These are phyloP conservation scores for Sporobolomyces roseus DNA, from an alignment of 768 basidiomycete genomes.

Conservation along the genomic window DNA sequence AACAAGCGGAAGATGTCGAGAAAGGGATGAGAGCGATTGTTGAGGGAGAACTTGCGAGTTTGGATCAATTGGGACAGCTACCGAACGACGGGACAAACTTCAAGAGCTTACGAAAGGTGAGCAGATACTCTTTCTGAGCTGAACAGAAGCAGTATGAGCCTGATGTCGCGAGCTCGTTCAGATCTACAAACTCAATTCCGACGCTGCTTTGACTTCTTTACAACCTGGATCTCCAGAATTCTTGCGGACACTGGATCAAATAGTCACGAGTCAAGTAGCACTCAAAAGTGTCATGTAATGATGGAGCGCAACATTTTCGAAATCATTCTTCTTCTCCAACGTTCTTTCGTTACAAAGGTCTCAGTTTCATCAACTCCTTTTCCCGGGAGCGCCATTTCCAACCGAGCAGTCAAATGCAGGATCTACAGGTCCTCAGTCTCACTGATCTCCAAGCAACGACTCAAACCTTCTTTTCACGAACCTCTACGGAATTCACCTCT, in stretches of 20 bases:
- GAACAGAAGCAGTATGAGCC: background rate
- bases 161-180: slow-evolving; percentile 40
- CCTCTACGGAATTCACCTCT: too few relatives aligned
- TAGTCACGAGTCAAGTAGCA: slow-evolving; percentile 73
- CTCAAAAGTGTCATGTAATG: slow-evolving; percentile 63
- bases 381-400: too few relatives aligned
- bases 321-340: too few relatives aligned
- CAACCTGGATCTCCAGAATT: slow-evolving; percentile 49
- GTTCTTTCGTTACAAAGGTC: too few relatives aligned
- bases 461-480: too few relatives aligned
- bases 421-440: too few relatives aligned
- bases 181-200: slow-evolving; percentile 68
- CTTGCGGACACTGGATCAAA: slow-evolving; percentile 56
- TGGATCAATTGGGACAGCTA: slow-evolving; percentile 51
- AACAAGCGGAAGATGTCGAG: slow-evolving; percentile 49
- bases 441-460: too few relatives aligned
- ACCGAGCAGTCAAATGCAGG: too few relatives aligned
- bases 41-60: slow-evolving; percentile 56
- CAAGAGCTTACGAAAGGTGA: slow-evolving; percentile 68
- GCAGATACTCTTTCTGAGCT: slow-evolving; percentile 25
- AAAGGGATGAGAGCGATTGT: slow-evolving; percentile 59
- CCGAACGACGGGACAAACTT: slow-evolving; percentile 59
- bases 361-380: too few relatives aligned
- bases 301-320: too few relatives aligned
- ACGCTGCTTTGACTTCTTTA: slow-evolving; percentile 49